Conservation (phyloP, 768 basidiomycete species). For the Psilocybe tampanensis region DNA sequence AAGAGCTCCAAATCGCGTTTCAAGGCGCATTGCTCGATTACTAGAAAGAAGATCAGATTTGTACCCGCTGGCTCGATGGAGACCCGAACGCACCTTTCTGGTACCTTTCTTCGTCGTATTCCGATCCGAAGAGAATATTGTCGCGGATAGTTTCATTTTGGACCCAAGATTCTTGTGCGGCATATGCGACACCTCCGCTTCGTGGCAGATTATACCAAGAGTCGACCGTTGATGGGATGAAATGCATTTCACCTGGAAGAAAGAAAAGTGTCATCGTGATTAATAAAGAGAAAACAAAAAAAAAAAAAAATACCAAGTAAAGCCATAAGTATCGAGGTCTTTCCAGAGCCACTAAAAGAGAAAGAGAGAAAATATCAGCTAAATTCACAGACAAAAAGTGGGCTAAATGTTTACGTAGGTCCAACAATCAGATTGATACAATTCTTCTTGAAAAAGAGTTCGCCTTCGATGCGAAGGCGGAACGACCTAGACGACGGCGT, state of each 20-base stretch:
- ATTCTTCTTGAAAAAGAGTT: conserved; percentile 54
- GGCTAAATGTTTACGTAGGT: conserved; percentile 43
- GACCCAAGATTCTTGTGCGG: conserved; percentile 83
- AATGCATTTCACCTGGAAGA: conserved; percentile 62
- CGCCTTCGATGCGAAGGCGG: conserved; percentile 50
- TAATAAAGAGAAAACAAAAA: neutral
- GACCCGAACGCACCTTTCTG: conserved; percentile 43
- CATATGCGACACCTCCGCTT: conserved; percentile 68
- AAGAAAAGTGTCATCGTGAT: neutral
- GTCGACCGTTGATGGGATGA: conserved; percentile 45
- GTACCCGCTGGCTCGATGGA: too few species aligned
- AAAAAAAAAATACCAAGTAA: conserved; percentile 37
- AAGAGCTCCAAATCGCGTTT: conserved; percentile 71
- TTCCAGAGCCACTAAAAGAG: conserved; percentile 45
- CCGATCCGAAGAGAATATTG: conserved; percentile 78
- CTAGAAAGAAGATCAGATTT: conserved; percentile 26
- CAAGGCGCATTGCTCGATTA: conserved; percentile 70
- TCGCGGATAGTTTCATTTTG: conserved; percentile 77
- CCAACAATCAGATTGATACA: conserved; percentile 59
- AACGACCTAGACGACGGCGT: conserved; percentile 47
- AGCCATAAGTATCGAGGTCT: conserved; percentile 67
- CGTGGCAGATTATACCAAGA: conserved; percentile 72
- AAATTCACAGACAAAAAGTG: neutral
- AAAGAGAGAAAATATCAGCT: neutral
- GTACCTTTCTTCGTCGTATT: conserved; percentile 77